phyloP scores from a whole-genome alignment of 2,329 filamentous ascomycete species.

The Botrytis sinoallii region DNA sequence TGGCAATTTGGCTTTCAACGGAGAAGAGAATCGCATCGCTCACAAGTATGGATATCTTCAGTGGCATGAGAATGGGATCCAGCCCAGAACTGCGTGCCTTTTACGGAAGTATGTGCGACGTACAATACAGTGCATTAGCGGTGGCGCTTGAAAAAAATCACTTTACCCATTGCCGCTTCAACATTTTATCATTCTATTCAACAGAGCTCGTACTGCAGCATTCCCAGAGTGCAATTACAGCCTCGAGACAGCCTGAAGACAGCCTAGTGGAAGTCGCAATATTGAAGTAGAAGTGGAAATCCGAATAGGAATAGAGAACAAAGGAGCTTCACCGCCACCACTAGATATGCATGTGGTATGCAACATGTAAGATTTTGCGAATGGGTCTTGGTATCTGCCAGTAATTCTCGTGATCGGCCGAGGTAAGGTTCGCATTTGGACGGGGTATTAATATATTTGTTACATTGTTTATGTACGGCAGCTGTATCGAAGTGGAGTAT shows the following conservation, averaged over 20 bases:
- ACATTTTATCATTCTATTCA: not conserved
- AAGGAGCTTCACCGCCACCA: constrained; percentile 9
- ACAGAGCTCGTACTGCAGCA: not conserved
- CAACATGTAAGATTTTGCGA: not conserved
- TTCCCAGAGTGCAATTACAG: not conserved
- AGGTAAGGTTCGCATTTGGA: constrained; percentile 7
- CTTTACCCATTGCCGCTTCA: constrained; percentile 6
- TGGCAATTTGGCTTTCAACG: not conserved
- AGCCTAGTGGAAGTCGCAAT: not conserved
- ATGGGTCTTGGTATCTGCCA: constrained; percentile 12
- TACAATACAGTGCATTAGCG: constrained; percentile 1
- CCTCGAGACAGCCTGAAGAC: not conserved
- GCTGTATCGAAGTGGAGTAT: constrained; percentile 3
- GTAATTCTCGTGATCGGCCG: constrained; percentile 10
- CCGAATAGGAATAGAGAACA: not conserved
- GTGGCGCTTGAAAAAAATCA: not conserved
- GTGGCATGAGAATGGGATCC: constrained; percentile 1
- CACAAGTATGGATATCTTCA: not conserved
- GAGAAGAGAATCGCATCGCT: not conserved
- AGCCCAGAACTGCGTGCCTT: not conserved
- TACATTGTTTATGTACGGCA: constrained; percentile 4
- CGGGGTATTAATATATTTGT: constrained; percentile 3
- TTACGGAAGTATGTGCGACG: not conserved
- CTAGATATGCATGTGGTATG: constrained; percentile 8
- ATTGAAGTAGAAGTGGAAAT: not conserved